Conservation (phyloP, 2,329 filamentous ascomycete genomes). For the Pseudogymnoascus sp. region DNA sequence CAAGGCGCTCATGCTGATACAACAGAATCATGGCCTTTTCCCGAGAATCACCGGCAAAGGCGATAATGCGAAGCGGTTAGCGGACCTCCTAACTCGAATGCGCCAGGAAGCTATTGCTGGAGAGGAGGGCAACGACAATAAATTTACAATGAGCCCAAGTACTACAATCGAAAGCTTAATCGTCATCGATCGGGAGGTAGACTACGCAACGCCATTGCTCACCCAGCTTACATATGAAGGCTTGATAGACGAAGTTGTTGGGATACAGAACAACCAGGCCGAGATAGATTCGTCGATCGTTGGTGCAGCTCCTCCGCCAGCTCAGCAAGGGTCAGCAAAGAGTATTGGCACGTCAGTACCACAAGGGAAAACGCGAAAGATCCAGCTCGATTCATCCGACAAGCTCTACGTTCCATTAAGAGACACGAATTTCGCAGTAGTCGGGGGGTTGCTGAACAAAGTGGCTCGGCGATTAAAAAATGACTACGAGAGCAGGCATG, state of each 20-base stretch:
- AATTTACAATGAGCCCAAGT: constrained; percentile 72
- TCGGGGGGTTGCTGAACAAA: constrained; percentile 82
- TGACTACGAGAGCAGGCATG: constrained; percentile 83
- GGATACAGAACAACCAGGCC: constrained; percentile 84
- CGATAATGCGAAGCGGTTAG: constrained; percentile 82
- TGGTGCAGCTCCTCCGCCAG: constrained; percentile 58
- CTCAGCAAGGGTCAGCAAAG: constrained; percentile 46
- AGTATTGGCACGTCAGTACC: constrained; percentile 48
- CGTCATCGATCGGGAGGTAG: constrained; percentile 90
- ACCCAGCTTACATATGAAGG: constrained; percentile 97
- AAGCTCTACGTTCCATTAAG: constrained; percentile 81
- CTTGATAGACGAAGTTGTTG: constrained; percentile 86
- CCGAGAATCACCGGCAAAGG: constrained; percentile 93
- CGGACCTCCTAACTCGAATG: constrained; percentile 84
- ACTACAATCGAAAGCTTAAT: constrained; percentile 84
- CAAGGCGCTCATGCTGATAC: constrained; percentile 87
- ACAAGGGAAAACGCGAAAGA: constrained; percentile 73
- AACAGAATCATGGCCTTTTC: constrained; percentile 86
- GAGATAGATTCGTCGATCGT: constrained; percentile 89
- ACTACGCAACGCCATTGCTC: constrained; percentile 84
- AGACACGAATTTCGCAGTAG: constrained; percentile 91
- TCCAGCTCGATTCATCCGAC: constrained; percentile 83
- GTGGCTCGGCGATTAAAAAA: constrained; percentile 78
- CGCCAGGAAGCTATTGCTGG: constrained; percentile 79
- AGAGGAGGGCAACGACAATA: constrained; percentile 53